These are phyloP conservation scores for Debaryomyces sp. DNA, from an alignment of 1,139 yeast species.

Conservation along the genomic window DNA sequence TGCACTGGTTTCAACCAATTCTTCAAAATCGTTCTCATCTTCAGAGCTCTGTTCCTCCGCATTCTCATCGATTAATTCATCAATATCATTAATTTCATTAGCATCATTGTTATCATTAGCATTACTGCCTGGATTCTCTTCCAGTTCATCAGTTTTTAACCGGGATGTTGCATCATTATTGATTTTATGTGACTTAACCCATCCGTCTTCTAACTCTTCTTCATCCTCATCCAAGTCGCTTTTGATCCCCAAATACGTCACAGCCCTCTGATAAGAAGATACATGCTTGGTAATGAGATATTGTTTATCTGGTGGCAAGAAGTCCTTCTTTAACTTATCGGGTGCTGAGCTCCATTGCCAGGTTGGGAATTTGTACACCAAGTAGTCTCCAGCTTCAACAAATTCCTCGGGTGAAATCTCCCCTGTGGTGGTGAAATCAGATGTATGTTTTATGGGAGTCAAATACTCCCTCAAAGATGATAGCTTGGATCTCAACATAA, in stretches of 20 bases:
- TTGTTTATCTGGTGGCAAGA: constrained; percentile 85
- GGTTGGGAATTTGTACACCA: constrained; percentile 90
- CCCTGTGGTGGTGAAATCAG: constrained; percentile 84
- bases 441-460: constrained; percentile 83
- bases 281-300: constrained; percentile 85
- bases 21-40: constrained; percentile 39
- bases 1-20: constrained; percentile 27
- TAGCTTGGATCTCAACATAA: constrained; percentile 69
- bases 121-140: constrained; percentile 10
- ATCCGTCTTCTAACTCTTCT: constrained; percentile 53
- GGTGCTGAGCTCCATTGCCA: constrained; percentile 93
- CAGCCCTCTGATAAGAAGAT: constrained; percentile 79
- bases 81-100: constrained; percentile 38
- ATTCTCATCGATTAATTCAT: constrained; percentile 42
- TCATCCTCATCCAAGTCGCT: constrained; percentile 39
- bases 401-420: constrained; percentile 94
- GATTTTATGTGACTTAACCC: constrained; percentile 44
- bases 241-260: constrained; percentile 50
- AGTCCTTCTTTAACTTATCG: constrained; percentile 59
- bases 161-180: not conserved
- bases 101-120: not conserved
- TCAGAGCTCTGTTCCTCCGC: constrained; percentile 34
- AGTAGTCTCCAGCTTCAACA: constrained; percentile 86
- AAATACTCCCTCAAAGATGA: constrained; percentile 88
- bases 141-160: constrained; percentile 11